Conservation (phyloP, 2,329 filamentous ascomycete genomes). For the Ceratocystis huliohia region DNA sequence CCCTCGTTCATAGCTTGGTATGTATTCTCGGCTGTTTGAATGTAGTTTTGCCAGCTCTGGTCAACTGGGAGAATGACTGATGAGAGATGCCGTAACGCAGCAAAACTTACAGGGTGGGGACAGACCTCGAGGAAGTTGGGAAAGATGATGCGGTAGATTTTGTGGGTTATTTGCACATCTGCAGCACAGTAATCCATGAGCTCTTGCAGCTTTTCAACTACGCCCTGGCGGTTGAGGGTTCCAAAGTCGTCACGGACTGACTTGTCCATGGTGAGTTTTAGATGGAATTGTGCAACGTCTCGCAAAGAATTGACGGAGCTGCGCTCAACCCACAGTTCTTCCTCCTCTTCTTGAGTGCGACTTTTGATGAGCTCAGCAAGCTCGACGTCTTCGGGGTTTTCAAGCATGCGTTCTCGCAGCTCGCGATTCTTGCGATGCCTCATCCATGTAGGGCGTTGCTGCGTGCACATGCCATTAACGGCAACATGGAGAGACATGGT, state of each 20-base stretch:
- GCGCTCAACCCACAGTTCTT: conserved; percentile 87
- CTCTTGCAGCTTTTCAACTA: conserved; percentile 61
- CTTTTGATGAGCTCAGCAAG: conserved; percentile 58
- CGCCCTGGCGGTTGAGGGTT: conserved; percentile 58
- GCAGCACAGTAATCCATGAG: conserved; percentile 89
- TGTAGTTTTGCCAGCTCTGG: conserved; percentile 73
- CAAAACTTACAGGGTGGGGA: conserved; percentile 94
- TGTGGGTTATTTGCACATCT: conserved; percentile 84
- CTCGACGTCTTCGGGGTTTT: conserved; percentile 56
- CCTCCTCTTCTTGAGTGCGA: conserved; percentile 65
- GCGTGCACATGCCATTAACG: conserved; percentile 97
- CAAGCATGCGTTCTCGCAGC: conserved; percentile 63
- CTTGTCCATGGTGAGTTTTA: conserved; percentile 85
- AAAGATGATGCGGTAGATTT: conserved; percentile 88
- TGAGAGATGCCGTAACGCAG: conserved; percentile 81
- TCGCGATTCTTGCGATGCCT: conserved; percentile 87
- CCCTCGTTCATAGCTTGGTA: conserved; percentile 65
- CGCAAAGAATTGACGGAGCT: conserved; percentile 91
- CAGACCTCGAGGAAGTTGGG: conserved; percentile 80
- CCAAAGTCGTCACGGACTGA: conserved; percentile 75
- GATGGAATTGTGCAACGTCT: conserved; percentile 94
- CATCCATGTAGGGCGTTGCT: conserved; percentile 93
- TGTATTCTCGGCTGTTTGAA: conserved; percentile 70
- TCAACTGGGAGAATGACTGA: conserved; percentile 87
- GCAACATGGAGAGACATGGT: conserved; percentile 98